These are phyloP conservation scores for Volvox reticuliferus DNA, from an alignment of 139 green algal species.

Conservation along the genomic window DNA sequence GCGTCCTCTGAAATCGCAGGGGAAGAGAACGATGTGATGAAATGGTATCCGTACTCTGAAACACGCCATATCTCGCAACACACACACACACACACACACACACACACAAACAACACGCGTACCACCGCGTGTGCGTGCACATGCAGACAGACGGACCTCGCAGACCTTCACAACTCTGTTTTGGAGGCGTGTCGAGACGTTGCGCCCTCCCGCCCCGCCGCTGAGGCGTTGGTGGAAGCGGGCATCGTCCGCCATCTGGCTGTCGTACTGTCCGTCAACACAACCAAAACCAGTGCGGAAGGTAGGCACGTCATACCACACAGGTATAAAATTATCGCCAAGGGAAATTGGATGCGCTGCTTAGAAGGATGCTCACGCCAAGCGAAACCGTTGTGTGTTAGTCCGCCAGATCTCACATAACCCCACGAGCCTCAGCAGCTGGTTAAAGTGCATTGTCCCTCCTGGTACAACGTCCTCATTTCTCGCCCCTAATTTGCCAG, in stretches of 20 bases:
- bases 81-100: neutral
- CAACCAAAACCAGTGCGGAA: neutral
- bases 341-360: neutral
- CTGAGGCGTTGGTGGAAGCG: constrained; percentile 6
- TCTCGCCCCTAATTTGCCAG: neutral
- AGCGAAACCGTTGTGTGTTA: neutral
- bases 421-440: neutral
- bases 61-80: too few species aligned
- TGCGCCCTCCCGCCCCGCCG: neutral
- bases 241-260: neutral
- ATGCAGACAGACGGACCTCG: neutral
- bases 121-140: neutral
- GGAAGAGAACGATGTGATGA: neutral
- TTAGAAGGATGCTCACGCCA: neutral
- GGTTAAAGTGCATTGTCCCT: neutral
- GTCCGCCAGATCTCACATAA: neutral
- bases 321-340: too few species aligned
- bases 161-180: constrained; percentile 3
- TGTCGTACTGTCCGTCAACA: neutral
- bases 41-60: too few species aligned
- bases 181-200: constrained; percentile 20
- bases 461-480: neutral
- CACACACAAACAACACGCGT: neutral
- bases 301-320: neutral
- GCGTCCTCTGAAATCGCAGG: too few species aligned